Percentiles rank a stretch among this genome's conserved stretches.
Evolutionary conservation across 108 stramenopile genomes (phyloP).

Genomic region (Pelagomonas calceolata): DNA sequence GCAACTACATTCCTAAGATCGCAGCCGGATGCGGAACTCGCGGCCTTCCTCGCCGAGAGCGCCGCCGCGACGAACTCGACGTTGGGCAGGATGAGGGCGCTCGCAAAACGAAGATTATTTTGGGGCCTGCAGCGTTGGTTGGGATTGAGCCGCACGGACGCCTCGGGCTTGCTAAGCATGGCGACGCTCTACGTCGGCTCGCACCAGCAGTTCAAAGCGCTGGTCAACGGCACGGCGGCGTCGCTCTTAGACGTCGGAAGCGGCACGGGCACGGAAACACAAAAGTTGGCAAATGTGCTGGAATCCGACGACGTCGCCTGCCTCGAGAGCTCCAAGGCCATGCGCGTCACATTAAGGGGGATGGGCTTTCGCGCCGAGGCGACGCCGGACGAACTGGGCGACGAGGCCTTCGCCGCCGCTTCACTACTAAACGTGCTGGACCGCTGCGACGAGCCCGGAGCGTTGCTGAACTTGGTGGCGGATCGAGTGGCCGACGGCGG

Average conservation of each 20-base stretch:
- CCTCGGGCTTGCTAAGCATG: not conserved
- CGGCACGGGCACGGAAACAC: conserved; percentile 4
- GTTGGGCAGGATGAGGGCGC: too few species aligned
- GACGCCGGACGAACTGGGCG: not conserved
- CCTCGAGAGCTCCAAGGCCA: conserved; percentile 1
- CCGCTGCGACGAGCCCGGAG: conserved; percentile 2
- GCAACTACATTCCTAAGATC: too few species aligned
- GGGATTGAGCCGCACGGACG: conserved; percentile 3
- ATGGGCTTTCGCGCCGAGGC: not conserved
- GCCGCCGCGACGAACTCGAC: too few species aligned
- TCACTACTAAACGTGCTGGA: conserved; percentile 9
- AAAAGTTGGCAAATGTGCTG: not conserved
- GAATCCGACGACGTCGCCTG: not conserved
- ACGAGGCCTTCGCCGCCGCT: not conserved
- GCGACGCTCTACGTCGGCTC: conserved; percentile 1
- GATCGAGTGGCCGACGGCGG: not conserved
- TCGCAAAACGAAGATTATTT: too few species aligned
- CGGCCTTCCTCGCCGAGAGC: too few species aligned
- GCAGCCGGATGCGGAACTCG: too few species aligned
- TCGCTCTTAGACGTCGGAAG: not conserved
- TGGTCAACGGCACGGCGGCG: not conserved
- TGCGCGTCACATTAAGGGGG: not conserved
- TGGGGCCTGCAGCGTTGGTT: not conserved
- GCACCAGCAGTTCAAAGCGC: not conserved
- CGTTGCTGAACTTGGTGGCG: not conserved